Conservation (phyloP, 164 flowering plant genomes). For the Vitis rotundifolia region DNA sequence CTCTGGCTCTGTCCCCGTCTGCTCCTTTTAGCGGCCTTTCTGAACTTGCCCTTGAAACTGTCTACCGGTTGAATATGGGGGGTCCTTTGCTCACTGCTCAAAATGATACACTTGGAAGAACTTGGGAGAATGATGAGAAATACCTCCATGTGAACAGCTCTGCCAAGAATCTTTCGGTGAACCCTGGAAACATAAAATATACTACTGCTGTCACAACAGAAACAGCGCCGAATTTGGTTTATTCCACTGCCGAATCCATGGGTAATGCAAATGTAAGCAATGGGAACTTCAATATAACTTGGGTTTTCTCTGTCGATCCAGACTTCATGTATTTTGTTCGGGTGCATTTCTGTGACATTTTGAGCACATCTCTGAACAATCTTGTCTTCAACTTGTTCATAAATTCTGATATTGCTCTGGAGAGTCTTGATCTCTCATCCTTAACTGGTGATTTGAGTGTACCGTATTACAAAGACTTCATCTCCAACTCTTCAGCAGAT, state of each 20-base stretch:
- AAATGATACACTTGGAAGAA: constrained; percentile 84
- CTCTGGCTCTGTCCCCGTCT: constrained; percentile 42
- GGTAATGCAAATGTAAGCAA: constrained; percentile 51
- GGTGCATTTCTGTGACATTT: constrained; percentile 84
- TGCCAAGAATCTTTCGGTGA: constrained; percentile 49
- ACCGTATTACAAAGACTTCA: constrained; percentile 73
- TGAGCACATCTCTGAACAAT: constrained; percentile 52
- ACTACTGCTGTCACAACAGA: constrained; percentile 43
- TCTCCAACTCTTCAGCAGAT: constrained; percentile 50
- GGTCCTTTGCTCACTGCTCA: constrained; percentile 74
- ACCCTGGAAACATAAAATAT: constrained; percentile 45
- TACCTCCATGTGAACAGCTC: constrained; percentile 81
- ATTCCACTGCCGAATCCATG: constrained; percentile 81
- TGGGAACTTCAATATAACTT: constrained; percentile 78
- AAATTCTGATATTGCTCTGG: constrained; percentile 51
- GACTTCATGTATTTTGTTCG: constrained; percentile 66
- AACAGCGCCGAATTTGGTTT: constrained; percentile 81
- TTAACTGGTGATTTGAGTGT: constrained; percentile 40
- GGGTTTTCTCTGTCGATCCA: constrained; percentile 80
- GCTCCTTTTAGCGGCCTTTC: constrained; percentile 54
- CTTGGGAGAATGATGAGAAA: constrained; percentile 67
- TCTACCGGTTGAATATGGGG: constrained; percentile 80
- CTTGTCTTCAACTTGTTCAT: constrained; percentile 74
- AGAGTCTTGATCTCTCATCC: constrained; percentile 64
- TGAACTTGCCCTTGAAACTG: constrained; percentile 64